Conservation (phyloP, 129 eudicot species). For the Lonicera japonica region DNA sequence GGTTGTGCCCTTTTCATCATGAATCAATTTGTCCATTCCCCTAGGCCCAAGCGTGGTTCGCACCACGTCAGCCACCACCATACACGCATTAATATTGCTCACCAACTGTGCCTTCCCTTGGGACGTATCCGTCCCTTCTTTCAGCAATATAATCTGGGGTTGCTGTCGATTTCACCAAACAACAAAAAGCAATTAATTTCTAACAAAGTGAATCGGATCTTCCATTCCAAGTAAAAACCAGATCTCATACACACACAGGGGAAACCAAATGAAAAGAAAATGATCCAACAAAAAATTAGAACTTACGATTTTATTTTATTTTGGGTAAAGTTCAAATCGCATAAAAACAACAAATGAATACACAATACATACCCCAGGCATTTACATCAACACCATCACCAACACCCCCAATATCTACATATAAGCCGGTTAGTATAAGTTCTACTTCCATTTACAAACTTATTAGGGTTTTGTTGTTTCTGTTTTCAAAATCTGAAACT, state of each 20-base stretch:
- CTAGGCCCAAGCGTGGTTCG: slow-evolving; percentile 96
- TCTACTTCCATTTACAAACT: no score
- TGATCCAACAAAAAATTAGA: not conserved
- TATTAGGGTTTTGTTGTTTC: no score
- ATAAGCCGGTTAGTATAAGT: no score
- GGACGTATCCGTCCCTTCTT: slow-evolving; percentile 96
- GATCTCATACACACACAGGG: no score
- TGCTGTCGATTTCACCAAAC: slow-evolving; percentile 43
- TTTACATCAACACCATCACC: no score
- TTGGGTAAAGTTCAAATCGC: not conserved
- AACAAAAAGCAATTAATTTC: not conserved
- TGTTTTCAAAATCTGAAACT: no score
- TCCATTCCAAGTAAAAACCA: not conserved
- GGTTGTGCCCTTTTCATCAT: slow-evolving; percentile 94
- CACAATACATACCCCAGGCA: no score
- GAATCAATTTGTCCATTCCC: slow-evolving; percentile 98
- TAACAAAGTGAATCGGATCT: not conserved
- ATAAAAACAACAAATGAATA: not conserved
- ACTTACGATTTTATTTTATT: not conserved
- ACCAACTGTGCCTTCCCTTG: slow-evolving; percentile 92
- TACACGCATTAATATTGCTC: slow-evolving; percentile 91
- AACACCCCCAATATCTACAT: no score
- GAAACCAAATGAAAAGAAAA: not conserved
- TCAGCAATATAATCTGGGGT: slow-evolving; percentile 93
- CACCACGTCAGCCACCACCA: slow-evolving; percentile 91